Evolutionary conservation across 768 basidiomycete species (phyloP).

Genomic region (Rhizopogon sp.): DNA sequence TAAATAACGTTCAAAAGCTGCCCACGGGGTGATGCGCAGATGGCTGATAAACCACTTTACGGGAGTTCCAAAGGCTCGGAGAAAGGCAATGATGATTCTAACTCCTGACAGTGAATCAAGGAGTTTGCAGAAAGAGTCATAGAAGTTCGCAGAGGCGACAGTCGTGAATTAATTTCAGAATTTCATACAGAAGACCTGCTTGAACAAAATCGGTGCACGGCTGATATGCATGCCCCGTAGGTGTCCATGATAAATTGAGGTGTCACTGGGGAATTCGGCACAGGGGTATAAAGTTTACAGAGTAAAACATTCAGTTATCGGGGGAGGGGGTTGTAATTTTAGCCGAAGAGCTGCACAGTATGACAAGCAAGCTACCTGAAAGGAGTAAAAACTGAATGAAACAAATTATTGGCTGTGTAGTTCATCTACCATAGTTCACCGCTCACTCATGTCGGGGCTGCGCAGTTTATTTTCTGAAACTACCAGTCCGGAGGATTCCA

Average conservation of each 20-base stretch:
- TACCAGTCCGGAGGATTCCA: background rate
- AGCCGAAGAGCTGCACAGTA: background rate
- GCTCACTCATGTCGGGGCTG: background rate
- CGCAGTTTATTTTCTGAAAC: background rate
- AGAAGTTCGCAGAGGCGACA: too few species aligned
- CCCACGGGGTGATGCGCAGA: background rate
- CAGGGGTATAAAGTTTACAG: background rate
- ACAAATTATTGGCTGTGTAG: background rate
- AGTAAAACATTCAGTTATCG: background rate
- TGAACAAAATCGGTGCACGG: background rate
- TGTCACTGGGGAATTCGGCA: background rate
- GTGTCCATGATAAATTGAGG: background rate
- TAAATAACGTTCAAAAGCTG: background rate
- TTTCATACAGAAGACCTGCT: background rate
- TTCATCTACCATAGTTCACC: background rate
- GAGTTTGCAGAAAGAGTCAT: background rate
- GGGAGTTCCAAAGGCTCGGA: too few species aligned
- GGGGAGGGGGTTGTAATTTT: background rate
- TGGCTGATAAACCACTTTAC: background rate
- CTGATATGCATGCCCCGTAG: background rate
- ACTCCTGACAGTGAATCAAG: background rate
- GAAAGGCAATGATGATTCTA: background rate
- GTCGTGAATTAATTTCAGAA: background rate
- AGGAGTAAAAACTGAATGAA: too few species aligned
- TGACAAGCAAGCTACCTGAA: background rate